Base-by-base conservation (phyloP, 2,329 filamentous ascomycete species). In the Botrytis deweyae region DNA sequence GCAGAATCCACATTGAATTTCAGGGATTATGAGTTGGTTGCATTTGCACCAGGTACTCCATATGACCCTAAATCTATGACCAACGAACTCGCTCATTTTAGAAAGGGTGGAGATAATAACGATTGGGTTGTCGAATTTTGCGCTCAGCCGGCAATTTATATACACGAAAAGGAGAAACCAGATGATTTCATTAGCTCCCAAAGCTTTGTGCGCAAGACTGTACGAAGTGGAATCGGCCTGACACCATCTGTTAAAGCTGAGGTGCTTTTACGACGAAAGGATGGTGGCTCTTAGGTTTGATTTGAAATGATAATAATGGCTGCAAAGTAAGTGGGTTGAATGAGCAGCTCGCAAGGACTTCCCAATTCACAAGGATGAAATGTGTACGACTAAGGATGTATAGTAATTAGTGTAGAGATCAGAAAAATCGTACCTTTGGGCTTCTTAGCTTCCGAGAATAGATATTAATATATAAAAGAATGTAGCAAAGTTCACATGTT, bases 1-100 rank as follows among this genome's bases (percentile, higher is more conserved):
- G 75, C 74, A 33, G 71, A 76, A 33, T 75, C 75, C 4, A 67
- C 72, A n/a, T 59, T 77, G 8, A 76, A 76, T 46, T 55, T 75
- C 22, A 73, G 74, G 36, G 71, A 74, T 55, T 77, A 77, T 65
- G 73, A 77, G 58, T 73, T 74, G 59, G 70, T 74, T 5, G 44
- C 68, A 3, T 74, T 72, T 58, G 22, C 55, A 29, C 75, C 70
- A n/a, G 75, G 71, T 16, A 75, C 75, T 4, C 63, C 36, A 46
- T 77, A 72, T 42, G 73, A 77, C 36, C 29, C 36, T 7, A 44
- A 55, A 4, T 73, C 55, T 0, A 77, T 77, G 76, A 55, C 18
- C n/a, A 58, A 33, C 61, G 74, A 68, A 38, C 72, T 76, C 42
- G 66, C 44, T 38, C 62, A 20, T 10, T 20, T n/a, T 36, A 69